phyloP scores from a whole-genome alignment of 768 basidiomycete species.

The Tephrocybe sp. region DNA sequence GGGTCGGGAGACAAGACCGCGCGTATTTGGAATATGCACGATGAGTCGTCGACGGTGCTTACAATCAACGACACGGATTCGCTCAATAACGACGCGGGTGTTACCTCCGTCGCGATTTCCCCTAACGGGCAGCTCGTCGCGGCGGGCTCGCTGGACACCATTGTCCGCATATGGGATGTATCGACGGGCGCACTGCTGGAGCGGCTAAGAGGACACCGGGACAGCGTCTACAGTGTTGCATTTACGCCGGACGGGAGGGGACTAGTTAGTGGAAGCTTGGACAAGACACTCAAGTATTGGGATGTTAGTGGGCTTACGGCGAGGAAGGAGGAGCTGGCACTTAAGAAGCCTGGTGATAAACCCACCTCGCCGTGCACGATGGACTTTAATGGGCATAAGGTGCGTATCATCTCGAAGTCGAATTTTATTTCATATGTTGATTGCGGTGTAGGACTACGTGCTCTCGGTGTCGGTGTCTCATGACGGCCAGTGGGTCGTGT shows the following conservation, averaged over 20 bases:
- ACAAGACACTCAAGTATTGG: slow-evolving; percentile 89
- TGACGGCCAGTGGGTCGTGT: slow-evolving; percentile 92
- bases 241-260: slow-evolving; percentile 92
- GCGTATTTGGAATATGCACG: slow-evolving; percentile 45
- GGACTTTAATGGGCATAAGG: slow-evolving; percentile 92
- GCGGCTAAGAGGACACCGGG: slow-evolving; percentile 71
- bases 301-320: slow-evolving; percentile 71
- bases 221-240: slow-evolving; percentile 86
- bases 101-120: slow-evolving; percentile 78
- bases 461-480: slow-evolving; percentile 71
- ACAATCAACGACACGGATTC: slow-evolving; percentile 55
- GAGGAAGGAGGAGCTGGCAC: slow-evolving; percentile 27
- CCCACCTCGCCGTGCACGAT: slow-evolving; percentile 55
- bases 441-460: slow-evolving; percentile 51
- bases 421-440: slow-evolving; percentile 28
- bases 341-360: slow-evolving; percentile 51
- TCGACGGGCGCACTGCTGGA: slow-evolving; percentile 63
- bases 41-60: slow-evolving; percentile 39
- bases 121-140: slow-evolving; percentile 68
- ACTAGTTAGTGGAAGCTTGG: slow-evolving; percentile 88
- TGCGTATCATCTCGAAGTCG: slow-evolving; percentile 39
- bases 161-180: slow-evolving; percentile 85
- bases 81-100: slow-evolving; percentile 51
- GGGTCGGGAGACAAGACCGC: slow-evolving; percentile 75
- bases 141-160: slow-evolving; percentile 71